Evolutionary conservation across 441 rosid species (phyloP), one percentile per base, ranked within the genome.

Genomic region (Syzygium syzygioides): DNA sequence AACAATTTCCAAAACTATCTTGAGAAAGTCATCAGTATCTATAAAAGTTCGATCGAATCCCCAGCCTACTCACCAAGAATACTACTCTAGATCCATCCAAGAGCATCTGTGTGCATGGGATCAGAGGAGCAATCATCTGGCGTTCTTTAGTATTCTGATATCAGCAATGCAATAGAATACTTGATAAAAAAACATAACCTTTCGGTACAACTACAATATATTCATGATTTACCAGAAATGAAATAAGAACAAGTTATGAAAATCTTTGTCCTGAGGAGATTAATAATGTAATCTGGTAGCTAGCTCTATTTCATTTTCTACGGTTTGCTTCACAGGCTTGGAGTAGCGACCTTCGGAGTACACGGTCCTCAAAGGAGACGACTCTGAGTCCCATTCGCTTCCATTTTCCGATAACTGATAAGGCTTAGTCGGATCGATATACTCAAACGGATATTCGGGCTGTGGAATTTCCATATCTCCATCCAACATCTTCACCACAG

Each of bases 401-500:
- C 80, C 80, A 37, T 5, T 37, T 34, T 37, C 50, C 4, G 80
- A 71, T 71, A 11, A 7, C 28, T 71, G 80, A 37, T 19, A 20
- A 11, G 86, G 86, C 37, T 84, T n/a, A 52, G 37, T 13, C 1
- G 57, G 34, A 60, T 87, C 79, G 14, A 87, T 6, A 12, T 90
- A 85, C 26, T 79, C 45, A 37, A 90, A 90, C 28, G 89, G 89
- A 56, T 87, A 84, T 12, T 86, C 62, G 1, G 88, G 86, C 1
- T 50, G 57, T 3, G 37, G 3, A 52, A 85, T 86, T 45, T 68
- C 89, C 86, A 85, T 76, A 2, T 17, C 88, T 56, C 89, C 88
- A 3, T 90, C 89, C 87, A 90, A 41, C 89, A 90, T 87, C 87
- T 85, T 87, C 26, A 85, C 66, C 14, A 85, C 91, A 26, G 45